Evolutionary conservation across 805 yeast species (phyloP).

Genomic region (Monosporozyma aquatica): DNA sequence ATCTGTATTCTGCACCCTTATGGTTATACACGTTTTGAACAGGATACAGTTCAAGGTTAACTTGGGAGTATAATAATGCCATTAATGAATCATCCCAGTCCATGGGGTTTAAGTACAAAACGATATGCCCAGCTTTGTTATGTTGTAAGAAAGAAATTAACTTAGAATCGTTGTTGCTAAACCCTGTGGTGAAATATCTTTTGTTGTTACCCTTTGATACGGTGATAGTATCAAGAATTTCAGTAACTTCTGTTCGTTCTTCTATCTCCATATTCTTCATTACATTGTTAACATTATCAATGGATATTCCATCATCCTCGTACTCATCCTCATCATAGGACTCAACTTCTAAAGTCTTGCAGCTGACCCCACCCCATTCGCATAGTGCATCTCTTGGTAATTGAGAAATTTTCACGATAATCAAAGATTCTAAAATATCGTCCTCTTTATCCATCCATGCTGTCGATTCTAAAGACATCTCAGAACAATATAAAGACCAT

Average conservation of each 20-base stretch:
- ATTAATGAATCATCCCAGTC: neutral
- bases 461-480: slow-evolving; percentile 15
- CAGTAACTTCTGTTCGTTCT: neutral
- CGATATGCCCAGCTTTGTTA: neutral
- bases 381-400: slow-evolving; percentile 57
- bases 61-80: neutral
- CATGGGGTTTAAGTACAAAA: neutral
- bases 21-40: slow-evolving; percentile 23
- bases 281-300: neutral
- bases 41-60: slow-evolving; percentile 18
- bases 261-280: neutral
- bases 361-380: slow-evolving; percentile 69
- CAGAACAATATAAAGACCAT: slow-evolving; percentile 40
- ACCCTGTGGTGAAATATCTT: slow-evolving; percentile 17
- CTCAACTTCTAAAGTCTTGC: slow-evolving; percentile 30
- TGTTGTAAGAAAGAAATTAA: neutral
- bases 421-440: slow-evolving; percentile 28
- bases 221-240: neutral
- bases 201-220: neutral
- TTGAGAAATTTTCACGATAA: slow-evolving; percentile 45
- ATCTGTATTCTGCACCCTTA: slow-evolving; percentile 13
- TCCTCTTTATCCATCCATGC: slow-evolving; percentile 19
- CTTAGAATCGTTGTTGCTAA: slow-evolving; percentile 7
- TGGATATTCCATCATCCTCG: slow-evolving; percentile 5
- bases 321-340: slow-evolving; percentile 37